Evolutionary conservation across 768 basidiomycete species (phyloP), one percentile per base, ranked within the genome.

Genomic region (Lactifluus piperatus): DNA sequence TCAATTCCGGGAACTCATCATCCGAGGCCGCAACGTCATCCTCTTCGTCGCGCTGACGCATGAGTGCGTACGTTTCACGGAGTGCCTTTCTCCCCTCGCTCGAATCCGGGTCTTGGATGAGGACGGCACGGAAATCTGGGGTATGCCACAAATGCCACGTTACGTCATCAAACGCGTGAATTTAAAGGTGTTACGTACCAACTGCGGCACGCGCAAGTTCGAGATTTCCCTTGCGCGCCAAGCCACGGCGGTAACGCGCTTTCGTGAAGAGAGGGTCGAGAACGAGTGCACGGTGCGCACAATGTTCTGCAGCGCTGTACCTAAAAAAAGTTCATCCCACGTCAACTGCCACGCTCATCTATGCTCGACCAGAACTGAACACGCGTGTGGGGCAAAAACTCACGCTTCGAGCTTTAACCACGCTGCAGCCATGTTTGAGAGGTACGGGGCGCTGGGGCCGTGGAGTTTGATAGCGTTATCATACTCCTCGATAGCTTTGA

Each of bases 371-470:
- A 10, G 5, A n/a, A 2, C 16, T 16, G 18, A 2, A 36, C 34
- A 36, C 34, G n/a, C 34, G 30, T 30, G 30, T n/a, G n/a, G 30
- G 30, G 18, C n/a, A 5, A 22, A 44, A 13, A 62, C 69, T 45
- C 37, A 68, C 70, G 44, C 20, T 46, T 72, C 68, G 4, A 79
- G 66, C 60, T 78, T 76, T 13, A 81, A 67, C 62, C 75, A 75
- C 0, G 75, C 70, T 20, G 72, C 71, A 0, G 77, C 72, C 26
- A 80, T 65, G 59, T 81, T 81, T 10, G 72, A 52, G 47, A 79
- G 67, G 54, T 75, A 73, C 4, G 73, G 58, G 0, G 75, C 70
- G 26, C 75, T 71, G 0, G 69, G 66, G 1, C 77, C 74, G 44
- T 78, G 73, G 20, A 71, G 65, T 2, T 66, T 37, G 1, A 74